Percentiles rank a stretch among this genome's conserved stretches.
Conservation (phyloP, 2,329 filamentous ascomycete species). For the Alternaria infectoria region DNA sequence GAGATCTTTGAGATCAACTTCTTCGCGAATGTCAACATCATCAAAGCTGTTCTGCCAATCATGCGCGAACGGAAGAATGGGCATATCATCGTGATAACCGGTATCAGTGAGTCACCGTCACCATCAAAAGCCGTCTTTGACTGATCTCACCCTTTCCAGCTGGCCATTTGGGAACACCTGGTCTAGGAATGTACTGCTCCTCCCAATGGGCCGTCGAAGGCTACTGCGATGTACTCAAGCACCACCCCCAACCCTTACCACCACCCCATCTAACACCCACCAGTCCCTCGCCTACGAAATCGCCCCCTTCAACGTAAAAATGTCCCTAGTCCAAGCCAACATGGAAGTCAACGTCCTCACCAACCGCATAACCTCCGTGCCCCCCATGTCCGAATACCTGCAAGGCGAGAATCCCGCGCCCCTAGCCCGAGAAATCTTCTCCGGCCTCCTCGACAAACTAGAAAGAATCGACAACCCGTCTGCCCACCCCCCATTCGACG, state of each 20-base stretch:
- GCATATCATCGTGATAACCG: slow-evolving; percentile 88
- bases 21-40: slow-evolving; percentile 95
- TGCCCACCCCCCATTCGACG: slow-evolving; percentile 28
- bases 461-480: slow-evolving; percentile 61
- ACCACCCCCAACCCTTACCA: not conserved
- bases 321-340: slow-evolving; percentile 94
- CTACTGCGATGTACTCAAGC: slow-evolving; percentile 75
- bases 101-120: slow-evolving; percentile 64
- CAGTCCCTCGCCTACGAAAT: slow-evolving; percentile 90
- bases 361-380: slow-evolving; percentile 84
- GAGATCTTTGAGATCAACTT: slow-evolving; percentile 96
- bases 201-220: slow-evolving; percentile 95
- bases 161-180: slow-evolving; percentile 90
- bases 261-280: fast-evolving
- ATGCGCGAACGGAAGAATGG: slow-evolving; percentile 82
- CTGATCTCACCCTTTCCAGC: slow-evolving; percentile 53
- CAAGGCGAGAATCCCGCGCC: slow-evolving; percentile 76
- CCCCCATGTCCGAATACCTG: slow-evolving; percentile 74
- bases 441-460: slow-evolving; percentile 77
- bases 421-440: slow-evolving; percentile 81
- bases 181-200: slow-evolving; percentile 88
- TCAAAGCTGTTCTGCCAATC: slow-evolving; percentile 82
- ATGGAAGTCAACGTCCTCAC: slow-evolving; percentile 89
- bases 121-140: not conserved
- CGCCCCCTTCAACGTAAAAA: slow-evolving; percentile 91